Evolutionary conservation across 2,329 filamentous ascomycete genomes (phyloP).

Genomic region (Penicillium sp.): DNA sequence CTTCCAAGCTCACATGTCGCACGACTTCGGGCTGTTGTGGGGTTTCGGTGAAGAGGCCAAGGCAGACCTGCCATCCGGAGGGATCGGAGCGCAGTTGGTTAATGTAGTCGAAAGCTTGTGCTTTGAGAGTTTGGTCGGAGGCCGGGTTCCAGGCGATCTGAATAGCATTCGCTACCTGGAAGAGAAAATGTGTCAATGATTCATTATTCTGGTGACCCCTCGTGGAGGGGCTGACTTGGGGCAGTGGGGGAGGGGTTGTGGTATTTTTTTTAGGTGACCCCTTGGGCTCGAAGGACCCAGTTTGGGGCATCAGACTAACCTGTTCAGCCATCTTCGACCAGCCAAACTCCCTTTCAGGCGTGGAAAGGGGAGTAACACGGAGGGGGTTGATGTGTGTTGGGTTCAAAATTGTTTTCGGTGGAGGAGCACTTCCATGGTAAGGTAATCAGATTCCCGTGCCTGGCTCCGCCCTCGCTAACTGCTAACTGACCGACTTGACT

Average conservation of each 20-base stretch:
- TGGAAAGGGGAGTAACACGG: slow-evolving; percentile 21
- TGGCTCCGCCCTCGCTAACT: slow-evolving; percentile 22
- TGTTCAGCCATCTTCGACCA: slow-evolving; percentile 48
- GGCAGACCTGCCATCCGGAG: slow-evolving; percentile 86
- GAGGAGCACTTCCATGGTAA: slow-evolving; percentile 23
- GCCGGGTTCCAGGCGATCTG: slow-evolving; percentile 85
- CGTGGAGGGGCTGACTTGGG: slow-evolving; percentile 14
- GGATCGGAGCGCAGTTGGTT: slow-evolving; percentile 77
- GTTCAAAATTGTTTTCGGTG: slow-evolving; percentile 28
- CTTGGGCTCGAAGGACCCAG: neutral
- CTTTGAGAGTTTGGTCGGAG: slow-evolving; percentile 72
- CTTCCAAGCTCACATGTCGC: slow-evolving; percentile 84
- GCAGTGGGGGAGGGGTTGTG: slow-evolving; percentile 16
- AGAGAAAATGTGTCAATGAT: slow-evolving; percentile 18
- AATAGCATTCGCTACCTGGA: slow-evolving; percentile 88
- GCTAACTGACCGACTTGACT: neutral
- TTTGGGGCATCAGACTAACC: slow-evolving; percentile 28
- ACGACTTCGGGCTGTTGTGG: slow-evolving; percentile 79
- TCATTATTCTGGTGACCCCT: slow-evolving; percentile 1
- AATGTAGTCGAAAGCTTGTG: slow-evolving; percentile 66
- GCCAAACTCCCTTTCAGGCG: slow-evolving; percentile 35
- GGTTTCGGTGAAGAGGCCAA: slow-evolving; percentile 77
- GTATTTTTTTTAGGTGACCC: slow-evolving; percentile 3
- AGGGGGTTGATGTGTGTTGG: slow-evolving; percentile 25
- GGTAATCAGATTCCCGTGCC: slow-evolving; percentile 27